These are phyloP conservation scores for Dalbergia cochinchinensis DNA, from an alignment of 306 rosid species.

Conservation along the genomic window DNA sequence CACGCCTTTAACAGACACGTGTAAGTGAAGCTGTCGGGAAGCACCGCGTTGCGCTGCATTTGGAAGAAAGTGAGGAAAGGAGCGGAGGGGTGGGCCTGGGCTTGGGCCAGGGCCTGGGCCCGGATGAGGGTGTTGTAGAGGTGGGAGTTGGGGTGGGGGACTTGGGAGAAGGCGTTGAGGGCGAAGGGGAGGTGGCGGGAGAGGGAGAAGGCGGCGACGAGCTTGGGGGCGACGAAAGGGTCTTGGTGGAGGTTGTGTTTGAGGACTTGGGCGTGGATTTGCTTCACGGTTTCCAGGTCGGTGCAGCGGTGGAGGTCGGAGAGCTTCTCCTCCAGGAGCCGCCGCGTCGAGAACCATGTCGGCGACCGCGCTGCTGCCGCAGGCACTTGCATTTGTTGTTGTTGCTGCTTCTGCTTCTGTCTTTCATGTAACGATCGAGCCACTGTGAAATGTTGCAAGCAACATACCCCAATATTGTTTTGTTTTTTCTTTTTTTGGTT, in stretches of 20 bases:
- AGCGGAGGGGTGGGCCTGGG: conserved; percentile 53
- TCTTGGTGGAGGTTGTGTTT: conserved; percentile 72
- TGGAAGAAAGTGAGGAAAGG: conserved; percentile 60
- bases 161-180: conserved; percentile 70
- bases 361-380: conserved; percentile 64
- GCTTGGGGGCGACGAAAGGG: conserved; percentile 69
- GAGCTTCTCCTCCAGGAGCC: conserved; percentile 77
- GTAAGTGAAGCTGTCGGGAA: conserved; percentile 72
- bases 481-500: too few relatives aligned
- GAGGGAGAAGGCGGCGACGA: conserved; percentile 73
- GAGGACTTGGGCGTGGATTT: conserved; percentile 79
- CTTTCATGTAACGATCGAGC: not conserved
- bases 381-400: conserved; percentile 58
- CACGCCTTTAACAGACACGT: conserved; percentile 67
- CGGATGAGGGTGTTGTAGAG: conserved; percentile 73
- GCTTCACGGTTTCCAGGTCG: conserved; percentile 64
- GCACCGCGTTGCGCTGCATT: conserved; percentile 60
- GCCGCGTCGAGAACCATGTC: conserved; percentile 77
- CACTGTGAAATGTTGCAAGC: too few relatives aligned
- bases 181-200: conserved; percentile 68
- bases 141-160: conserved; percentile 67
- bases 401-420: not conserved
- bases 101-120: conserved; percentile 73
- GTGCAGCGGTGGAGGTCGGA: conserved; percentile 69
- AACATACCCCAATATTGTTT: too few relatives aligned